phyloP scores from a whole-genome alignment of 345 rosid species.

The Eucalyptus lansdowneana region DNA sequence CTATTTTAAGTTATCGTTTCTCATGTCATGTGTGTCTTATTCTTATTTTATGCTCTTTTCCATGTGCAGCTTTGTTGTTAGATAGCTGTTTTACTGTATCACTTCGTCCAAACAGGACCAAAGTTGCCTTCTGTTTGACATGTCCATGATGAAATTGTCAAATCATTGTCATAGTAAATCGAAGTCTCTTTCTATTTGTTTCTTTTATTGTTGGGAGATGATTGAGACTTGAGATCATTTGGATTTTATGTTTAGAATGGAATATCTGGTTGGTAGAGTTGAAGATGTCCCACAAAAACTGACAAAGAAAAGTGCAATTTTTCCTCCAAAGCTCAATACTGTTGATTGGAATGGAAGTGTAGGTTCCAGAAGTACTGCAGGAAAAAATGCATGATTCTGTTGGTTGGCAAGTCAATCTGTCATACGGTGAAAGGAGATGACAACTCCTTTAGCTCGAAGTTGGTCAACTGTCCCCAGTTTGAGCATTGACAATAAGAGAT shows the following conservation, averaged over 20 bases:
- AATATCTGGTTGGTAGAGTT: neutral
- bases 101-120: neutral
- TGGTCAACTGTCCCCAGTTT: neutral
- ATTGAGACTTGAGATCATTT: neutral
- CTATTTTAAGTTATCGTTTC: neutral
- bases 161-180: neutral
- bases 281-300: neutral
- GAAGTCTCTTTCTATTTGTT: neutral
- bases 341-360: neutral
- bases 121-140: neutral
- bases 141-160: neutral
- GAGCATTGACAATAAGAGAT: neutral
- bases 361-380: neutral
- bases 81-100: neutral
- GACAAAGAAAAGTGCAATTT: neutral
- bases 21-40: neutral
- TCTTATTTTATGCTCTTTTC: neutral
- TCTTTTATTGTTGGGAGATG: neutral
- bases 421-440: neutral
- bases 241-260: neutral
- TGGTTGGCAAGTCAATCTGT: neutral
- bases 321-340: neutral
- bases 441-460: neutral
- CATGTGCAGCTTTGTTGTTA: neutral
- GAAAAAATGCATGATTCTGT: neutral